Base-by-base conservation (phyloP, 2,329 filamentous ascomycete genomes). In the Cordyceps tenuipes region DNA sequence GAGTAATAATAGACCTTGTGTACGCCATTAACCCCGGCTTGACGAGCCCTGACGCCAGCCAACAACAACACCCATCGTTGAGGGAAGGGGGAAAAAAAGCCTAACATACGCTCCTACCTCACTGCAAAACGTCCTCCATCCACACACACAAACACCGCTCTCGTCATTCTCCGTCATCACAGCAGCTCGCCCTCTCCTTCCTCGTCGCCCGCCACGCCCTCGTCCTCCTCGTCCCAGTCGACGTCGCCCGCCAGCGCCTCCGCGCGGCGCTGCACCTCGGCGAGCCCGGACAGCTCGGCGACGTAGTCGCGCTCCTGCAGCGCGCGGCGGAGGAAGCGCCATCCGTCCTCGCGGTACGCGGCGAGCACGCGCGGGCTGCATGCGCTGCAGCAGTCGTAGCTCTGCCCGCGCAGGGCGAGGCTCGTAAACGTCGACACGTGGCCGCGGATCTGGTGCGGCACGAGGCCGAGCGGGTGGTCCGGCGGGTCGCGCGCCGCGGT, bases 391-490 rank as follows among this genome's bases (percentile, higher is more conserved):
- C 85, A 87, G 60, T 91, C 86, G 71, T 92, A 95, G 0, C 88
- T 87, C 65, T 84, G 80, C 9, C 89, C 89, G 57, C 82, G 84
- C 64, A 94, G 86, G 43, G 87, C 78, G 62, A 92, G 79, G 64
- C 88, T 91, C 68, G 86, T 83, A 71, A 90, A 94, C 3, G 80
- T 87, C 39, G 84, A 83, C 23, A 92, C 77, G 70, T 89, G 92
- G 26, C 90, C 90, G 36, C 90, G 86, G 57, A 94, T 85, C 64
- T 90, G 88, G 70, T 95, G 90, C 1, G 90, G 90, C 0, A 94
- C 83, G 15, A 88, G 81, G 23, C 86, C 86, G 2, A 89, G 77
- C 2, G 86, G 80, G 66, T 88, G 82, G 57, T 82, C 76, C 5
- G 73, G 73, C 19, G 79, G 83, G 60, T 86, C 81, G 49, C 81